phyloP scores from a whole-genome alignment of 78 protist species.

The Acrasis kona region DNA sequence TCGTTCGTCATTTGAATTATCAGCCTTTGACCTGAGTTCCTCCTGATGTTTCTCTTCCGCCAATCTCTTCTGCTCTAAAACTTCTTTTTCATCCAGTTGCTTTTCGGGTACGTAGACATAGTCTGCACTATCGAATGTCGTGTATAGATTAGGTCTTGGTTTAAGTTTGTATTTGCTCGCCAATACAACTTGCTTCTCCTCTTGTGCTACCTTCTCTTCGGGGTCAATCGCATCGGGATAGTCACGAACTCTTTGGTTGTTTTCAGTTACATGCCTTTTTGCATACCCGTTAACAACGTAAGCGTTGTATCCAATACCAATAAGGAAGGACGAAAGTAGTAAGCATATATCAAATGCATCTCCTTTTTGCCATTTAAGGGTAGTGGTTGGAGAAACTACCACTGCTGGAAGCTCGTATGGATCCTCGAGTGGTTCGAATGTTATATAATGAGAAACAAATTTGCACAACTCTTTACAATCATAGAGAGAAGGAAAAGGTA shows the following conservation, averaged over 20 bases:
- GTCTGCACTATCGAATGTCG: too few relatives aligned
- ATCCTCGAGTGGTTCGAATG: conserved; percentile 30
- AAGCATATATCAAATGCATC: conserved; percentile 35
- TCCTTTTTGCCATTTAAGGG: conserved; percentile 41
- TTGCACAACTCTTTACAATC: conserved; percentile 11
- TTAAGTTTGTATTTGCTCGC: not conserved
- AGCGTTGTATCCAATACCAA: conserved; percentile 71
- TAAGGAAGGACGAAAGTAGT: conserved; percentile 43
- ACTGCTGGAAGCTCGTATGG: conserved; percentile 39
- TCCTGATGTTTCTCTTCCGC: not conserved
- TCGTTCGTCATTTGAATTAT: conserved; percentile 11
- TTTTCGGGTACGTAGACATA: too few relatives aligned
- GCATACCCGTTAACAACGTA: conserved; percentile 64
- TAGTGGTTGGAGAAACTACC: conserved; percentile 34
- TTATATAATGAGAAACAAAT: conserved; percentile 38
- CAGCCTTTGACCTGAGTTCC: not conserved
- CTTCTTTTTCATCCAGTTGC: too few relatives aligned
- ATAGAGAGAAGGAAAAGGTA: conserved; percentile 31
- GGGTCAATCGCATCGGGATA: not conserved
- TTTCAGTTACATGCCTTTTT: not conserved
- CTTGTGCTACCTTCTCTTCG: not conserved
- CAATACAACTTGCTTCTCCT: not conserved
- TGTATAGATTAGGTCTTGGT: not conserved
- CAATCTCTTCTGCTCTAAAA: not conserved
- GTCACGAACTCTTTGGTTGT: too few relatives aligned